Evolutionary conservation across 352 stramenopile genomes (phyloP).

Genomic region (Phytophthora tubulina): DNA sequence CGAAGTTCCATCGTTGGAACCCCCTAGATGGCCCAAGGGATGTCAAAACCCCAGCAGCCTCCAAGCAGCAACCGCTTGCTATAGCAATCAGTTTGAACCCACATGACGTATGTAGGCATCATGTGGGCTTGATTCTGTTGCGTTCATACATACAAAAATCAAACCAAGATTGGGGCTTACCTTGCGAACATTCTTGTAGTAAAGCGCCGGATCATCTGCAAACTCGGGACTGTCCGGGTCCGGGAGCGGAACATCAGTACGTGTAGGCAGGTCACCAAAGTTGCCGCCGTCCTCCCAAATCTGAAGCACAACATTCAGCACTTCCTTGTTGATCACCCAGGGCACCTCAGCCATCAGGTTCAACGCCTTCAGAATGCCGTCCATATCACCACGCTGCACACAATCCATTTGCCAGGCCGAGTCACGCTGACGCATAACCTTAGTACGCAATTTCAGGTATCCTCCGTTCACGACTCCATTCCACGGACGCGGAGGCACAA

Average conservation of each 20-base stretch:
- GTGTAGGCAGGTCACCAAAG: constrained; percentile 94
- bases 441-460: constrained; percentile 93
- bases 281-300: constrained; percentile 93
- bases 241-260: constrained; percentile 67
- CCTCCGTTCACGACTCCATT: constrained; percentile 89
- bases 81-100: constrained; percentile 90
- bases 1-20: constrained; percentile 38
- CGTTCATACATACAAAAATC: constrained; percentile 34
- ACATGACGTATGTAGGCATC: constrained; percentile 57
- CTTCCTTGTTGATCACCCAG: constrained; percentile 96
- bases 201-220: constrained; percentile 70
- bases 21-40: constrained; percentile 30
- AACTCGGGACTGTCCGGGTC: constrained; percentile 69
- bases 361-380: constrained; percentile 89
- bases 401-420: constrained; percentile 90
- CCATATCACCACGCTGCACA: constrained; percentile 88
- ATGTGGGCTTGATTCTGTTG: constrained; percentile 89
- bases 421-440: constrained; percentile 93
- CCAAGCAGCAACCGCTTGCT: constrained; percentile 62
- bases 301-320: constrained; percentile 92
- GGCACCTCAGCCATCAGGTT: constrained; percentile 94
- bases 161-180: constrained; percentile 47
- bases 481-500: constrained; percentile 96
- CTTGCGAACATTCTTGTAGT: constrained; percentile 79
- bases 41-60: constrained; percentile 27